Conservation (phyloP, 2,329 filamentous ascomycete genomes). For the Apiospora marii region DNA sequence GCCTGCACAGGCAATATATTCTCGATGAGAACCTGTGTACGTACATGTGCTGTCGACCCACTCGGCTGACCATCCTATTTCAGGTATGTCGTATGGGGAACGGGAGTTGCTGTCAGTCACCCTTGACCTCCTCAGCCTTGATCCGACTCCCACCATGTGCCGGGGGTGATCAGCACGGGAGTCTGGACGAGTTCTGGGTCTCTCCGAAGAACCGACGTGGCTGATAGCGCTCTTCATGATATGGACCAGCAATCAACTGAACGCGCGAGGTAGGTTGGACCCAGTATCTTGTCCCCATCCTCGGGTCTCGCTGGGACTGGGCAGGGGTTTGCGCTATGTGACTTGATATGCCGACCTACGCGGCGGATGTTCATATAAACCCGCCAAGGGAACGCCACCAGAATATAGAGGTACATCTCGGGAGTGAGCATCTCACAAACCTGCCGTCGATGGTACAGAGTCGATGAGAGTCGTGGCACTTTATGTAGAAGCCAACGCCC, state of each 20-base stretch:
- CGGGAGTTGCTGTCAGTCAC: constrained; percentile 17
- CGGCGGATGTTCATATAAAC: constrained; percentile 1
- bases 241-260: neutral
- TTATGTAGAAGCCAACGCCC: constrained; percentile 17
- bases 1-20: neutral
- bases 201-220: constrained; percentile 15
- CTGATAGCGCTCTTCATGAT: constrained; percentile 2
- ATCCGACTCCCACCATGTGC: constrained; percentile 1
- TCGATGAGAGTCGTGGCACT: constrained; percentile 11
- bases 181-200: neutral
- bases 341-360: constrained; percentile 16
- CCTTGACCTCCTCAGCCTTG: constrained; percentile 1
- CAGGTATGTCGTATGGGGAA: neutral
- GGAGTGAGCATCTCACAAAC: constrained; percentile 2
- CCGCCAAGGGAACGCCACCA: constrained; percentile 4
- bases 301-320: neutral
- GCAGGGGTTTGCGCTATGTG: constrained; percentile 9
- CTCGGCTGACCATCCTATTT: constrained; percentile 12
- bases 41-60: constrained; percentile 12
- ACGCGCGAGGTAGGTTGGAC: neutral
- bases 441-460: constrained; percentile 7
- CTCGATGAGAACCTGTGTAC: neutral
- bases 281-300: neutral
- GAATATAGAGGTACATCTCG: neutral
- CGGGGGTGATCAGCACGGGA: neutral